These are phyloP conservation scores for Fusarium mexicanum DNA, from an alignment of 2,329 filamentous ascomycete species.

Conservation along the genomic window DNA sequence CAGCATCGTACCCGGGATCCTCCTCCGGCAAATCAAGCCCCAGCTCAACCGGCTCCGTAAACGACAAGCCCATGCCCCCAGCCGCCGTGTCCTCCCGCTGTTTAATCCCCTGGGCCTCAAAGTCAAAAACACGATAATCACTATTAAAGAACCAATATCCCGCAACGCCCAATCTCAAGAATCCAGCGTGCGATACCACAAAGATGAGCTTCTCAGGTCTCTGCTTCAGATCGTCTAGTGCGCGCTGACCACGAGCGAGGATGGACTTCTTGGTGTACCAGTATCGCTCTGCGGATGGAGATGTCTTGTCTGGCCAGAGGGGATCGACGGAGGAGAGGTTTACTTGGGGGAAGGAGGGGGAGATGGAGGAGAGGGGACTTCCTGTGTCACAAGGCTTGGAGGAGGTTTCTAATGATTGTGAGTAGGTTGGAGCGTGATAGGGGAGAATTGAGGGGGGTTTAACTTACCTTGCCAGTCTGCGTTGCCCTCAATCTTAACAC, in stretches of 20 bases:
- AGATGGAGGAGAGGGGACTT: conserved; percentile 55
- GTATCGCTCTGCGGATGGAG: conserved; percentile 57
- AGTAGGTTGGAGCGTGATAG: neutral
- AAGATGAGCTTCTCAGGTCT: conserved; percentile 70
- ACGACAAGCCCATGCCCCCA: conserved; percentile 51
- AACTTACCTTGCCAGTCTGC: conserved; percentile 77
- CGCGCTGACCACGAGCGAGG: conserved; percentile 62
- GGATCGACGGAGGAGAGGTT: conserved; percentile 68
- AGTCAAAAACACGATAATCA: conserved; percentile 72
- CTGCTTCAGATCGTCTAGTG: conserved; percentile 59
- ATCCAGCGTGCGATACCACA: conserved; percentile 73
- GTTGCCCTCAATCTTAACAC: conserved; percentile 64
- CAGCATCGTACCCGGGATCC: conserved; percentile 7
- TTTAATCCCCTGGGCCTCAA: conserved; percentile 52
- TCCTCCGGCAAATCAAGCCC: conserved; percentile 53
- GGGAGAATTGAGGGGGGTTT: neutral
- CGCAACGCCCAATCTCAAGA: conserved; percentile 66
- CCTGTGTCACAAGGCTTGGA: conserved; percentile 70
- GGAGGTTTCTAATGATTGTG: conserved; percentile 57
- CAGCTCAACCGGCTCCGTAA: conserved; percentile 49
- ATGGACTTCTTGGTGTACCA: conserved; percentile 63
- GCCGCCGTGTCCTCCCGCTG: conserved; percentile 56
- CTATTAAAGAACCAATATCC: conserved; percentile 68
- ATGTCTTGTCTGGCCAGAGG: conserved; percentile 70
- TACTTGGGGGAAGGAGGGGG: conserved; percentile 62